Evolutionary conservation across 495 filamentous ascomycete genomes (phyloP).

Genomic region (Penicillium silybi): DNA sequence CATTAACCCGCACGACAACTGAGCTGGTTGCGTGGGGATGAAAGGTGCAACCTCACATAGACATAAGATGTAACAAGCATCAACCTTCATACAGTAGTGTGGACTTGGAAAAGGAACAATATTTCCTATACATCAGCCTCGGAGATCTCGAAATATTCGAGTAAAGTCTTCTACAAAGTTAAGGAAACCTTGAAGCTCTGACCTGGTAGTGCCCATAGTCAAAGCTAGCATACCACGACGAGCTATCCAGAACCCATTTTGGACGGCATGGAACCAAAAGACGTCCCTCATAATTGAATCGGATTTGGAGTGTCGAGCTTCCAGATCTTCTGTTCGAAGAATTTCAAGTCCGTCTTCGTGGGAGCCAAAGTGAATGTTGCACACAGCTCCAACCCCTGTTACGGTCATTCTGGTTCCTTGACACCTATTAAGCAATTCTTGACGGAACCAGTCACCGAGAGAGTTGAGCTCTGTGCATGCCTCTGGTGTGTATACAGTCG

Average conservation of each 20-base stretch:
- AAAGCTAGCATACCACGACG: conserved; percentile 40
- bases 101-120: too few species aligned
- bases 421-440: not conserved
- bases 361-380: conserved; percentile 14
- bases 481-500: conserved; percentile 10
- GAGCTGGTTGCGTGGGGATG: too few species aligned
- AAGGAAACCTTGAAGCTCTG: conserved; percentile 38
- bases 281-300: conserved; percentile 34
- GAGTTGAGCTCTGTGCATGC: conserved; percentile 16
- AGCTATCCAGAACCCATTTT: conserved; percentile 45
- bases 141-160: not conserved
- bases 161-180: not conserved
- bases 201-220: conserved; percentile 34
- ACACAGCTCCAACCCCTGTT: conserved; percentile 15
- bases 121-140: too few species aligned
- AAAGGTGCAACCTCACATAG: too few species aligned
- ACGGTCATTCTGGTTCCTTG: conserved; percentile 15
- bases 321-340: not conserved
- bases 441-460: conserved; percentile 13
- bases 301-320: not conserved
- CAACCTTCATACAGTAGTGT: not conserved
- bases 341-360: conserved; percentile 13
- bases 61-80: not conserved
- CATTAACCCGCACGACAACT: too few species aligned
- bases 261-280: conserved; percentile 49